Base-by-base conservation (phyloP, 805 yeast genomes). In the Tetrapisispora nanseiensis region DNA sequence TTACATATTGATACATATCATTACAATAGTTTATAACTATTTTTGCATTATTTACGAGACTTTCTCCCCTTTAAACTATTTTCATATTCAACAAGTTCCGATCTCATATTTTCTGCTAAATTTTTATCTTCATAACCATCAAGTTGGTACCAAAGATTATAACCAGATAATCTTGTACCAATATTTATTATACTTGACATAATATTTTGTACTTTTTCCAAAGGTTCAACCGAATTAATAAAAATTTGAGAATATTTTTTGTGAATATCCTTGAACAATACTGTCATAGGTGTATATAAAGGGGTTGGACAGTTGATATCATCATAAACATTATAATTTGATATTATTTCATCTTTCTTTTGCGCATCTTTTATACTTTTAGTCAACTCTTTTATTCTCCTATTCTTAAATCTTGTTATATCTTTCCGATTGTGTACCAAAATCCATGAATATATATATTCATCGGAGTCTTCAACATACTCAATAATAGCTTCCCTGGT, bases 401-500 rank as follows among this genome's bases (percentile, higher is more conserved):
- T 56, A 5, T 51, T 47, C 34, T 40, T 47, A 41, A 48, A 56
- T 23, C 50, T 52, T 10, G 42, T 44, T 1, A 61, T 48, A 13
- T 61, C 65, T 31, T 51, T 51, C 19, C 46, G 41, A 38, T 62
- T 62, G 42, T 60, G 61, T 7, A 62, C 48, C n/a, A 55, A 43
- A 22, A 62, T 53, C 61, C 63, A 62, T 3, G 67, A 62, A n/a
- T 62, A 28, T 6, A 56, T 44, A 33, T 51, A 52, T 6, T 51
- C 55, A 27, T 52, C 48, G 40, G 61, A 52, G 45, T 55, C 50
- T 33, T 54, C 55, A 31, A 58, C 41, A 41, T 54, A 50, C 62
- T 89, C 97, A 45, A 82, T 66, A 3, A 90, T 72, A 1, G 94
- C 74, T 47, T 86, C 76, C 49, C 79, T 79, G 0, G 97, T 97